Evolutionary conservation across 192 early-diverging fungal species (phyloP).

Genomic region (Coemansia sp.): DNA sequence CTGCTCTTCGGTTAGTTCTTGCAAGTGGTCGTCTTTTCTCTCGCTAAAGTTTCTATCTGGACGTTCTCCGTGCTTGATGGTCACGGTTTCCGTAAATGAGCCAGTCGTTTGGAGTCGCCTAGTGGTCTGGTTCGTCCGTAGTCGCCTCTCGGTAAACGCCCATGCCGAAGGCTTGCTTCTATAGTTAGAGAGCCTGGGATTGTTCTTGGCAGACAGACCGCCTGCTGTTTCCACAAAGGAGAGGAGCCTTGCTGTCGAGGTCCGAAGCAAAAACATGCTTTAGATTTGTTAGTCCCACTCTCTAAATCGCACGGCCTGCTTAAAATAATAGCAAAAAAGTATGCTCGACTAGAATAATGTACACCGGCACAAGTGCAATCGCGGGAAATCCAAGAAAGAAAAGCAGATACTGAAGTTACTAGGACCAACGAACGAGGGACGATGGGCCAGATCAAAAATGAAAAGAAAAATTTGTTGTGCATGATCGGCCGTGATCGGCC

Average conservation of each 20-base stretch:
- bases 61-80: neutral
- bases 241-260: neutral
- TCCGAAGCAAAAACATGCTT: constrained; percentile 3
- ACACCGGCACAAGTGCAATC: neutral
- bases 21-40: neutral
- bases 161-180: neutral
- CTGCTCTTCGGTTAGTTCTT: neutral
- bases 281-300: neutral
- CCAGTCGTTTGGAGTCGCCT: neutral
- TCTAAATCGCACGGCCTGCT: neutral
- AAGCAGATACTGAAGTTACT: neutral
- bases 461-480: no score
- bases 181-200: neutral
- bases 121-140: neutral
- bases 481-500: no score
- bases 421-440: no score
- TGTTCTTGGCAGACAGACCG: neutral
- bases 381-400: neutral
- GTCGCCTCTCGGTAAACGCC: neutral
- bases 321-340: no score
- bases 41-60: neutral
- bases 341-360: neutral
- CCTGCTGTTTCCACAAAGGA: neutral
- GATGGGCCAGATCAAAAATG: no score
- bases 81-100: neutral